phyloP scores from a whole-genome alignment of 163 green algal species.

The Coccomyxa subellipsoidea region DNA sequence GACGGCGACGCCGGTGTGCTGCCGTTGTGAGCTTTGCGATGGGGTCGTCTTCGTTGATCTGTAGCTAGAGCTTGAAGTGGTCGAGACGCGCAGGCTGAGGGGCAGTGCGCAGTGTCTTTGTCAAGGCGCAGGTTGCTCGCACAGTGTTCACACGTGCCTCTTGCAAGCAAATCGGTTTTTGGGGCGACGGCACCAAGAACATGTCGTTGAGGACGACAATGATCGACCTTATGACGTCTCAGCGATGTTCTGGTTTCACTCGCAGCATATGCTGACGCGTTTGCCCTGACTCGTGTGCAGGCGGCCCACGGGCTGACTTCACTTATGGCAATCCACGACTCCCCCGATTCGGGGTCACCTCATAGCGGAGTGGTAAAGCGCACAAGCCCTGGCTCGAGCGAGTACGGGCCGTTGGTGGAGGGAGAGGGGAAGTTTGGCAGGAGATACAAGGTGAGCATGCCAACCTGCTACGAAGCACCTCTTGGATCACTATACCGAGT shows the following conservation, averaged over 20 bases:
- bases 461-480: neutral
- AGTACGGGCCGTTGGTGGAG: neutral
- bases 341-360: neutral
- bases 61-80: too few species aligned
- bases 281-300: neutral
- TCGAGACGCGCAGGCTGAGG: too few species aligned
- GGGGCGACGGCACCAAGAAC: neutral
- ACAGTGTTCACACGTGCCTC: neutral
- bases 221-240: too few species aligned
- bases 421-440: neutral
- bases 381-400: neutral
- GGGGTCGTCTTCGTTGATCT: too few species aligned
- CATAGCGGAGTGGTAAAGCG: neutral
- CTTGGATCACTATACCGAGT: too few species aligned
- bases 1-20: too few species aligned
- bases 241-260: too few species aligned
- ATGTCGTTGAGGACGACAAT: neutral
- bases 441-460: slow-evolving; percentile 4
- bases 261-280: neutral
- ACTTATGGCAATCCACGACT: neutral
- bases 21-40: too few species aligned
- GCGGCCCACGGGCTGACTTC: neutral
- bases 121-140: neutral
- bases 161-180: neutral
- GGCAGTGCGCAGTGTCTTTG: neutral